A percentile compares a stretch with the other conserved stretches of the same genome.
Conservation (phyloP, 306 rosid genomes). For the Alnus rubra region DNA sequence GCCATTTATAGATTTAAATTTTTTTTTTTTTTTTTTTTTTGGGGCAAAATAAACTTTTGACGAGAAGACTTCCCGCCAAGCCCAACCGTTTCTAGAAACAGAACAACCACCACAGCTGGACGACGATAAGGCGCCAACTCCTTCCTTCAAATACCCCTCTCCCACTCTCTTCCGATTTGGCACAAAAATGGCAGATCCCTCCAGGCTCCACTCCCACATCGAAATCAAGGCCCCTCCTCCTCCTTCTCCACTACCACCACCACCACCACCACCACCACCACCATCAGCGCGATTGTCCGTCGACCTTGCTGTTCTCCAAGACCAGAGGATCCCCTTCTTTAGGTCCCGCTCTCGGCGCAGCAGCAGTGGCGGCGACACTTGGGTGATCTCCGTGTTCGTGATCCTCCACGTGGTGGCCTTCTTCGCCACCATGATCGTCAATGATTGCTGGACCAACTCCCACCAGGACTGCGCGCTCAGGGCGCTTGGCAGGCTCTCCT, state of each 20-base stretch:
- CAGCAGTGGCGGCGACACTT: constrained; percentile 51
- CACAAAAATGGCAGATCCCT: constrained; percentile 40
- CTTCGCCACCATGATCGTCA: constrained; percentile 70
- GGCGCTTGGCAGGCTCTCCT: constrained; percentile 71
- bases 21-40: too few relatives aligned
- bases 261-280: constrained; percentile 14
- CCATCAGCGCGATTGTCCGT: constrained; percentile 5
- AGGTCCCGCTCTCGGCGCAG: constrained; percentile 40
- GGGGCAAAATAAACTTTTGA: too few relatives aligned
- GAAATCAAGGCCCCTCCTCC: constrained; percentile 46
- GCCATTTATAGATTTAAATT: too few relatives aligned
- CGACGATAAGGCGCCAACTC: neutral
- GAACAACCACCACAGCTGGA: neutral
- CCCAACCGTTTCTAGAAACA: constrained; percentile 42
- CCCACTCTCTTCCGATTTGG: constrained; percentile 13
- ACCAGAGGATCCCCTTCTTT: constrained; percentile 39
- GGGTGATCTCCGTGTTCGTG: constrained; percentile 82
- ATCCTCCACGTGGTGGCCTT: constrained; percentile 69
- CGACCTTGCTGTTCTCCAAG: constrained; percentile 34
- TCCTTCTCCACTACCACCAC: constrained; percentile 2
- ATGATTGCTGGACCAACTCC: constrained; percentile 80
- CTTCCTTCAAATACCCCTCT: neutral
- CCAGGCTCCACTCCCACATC: constrained; percentile 38
- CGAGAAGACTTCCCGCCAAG: constrained; percentile 63
- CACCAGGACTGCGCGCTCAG: constrained; percentile 60